Evolutionary conservation across 306 rosid genomes (phyloP).

Genomic region (Fagus sylvatica): DNA sequence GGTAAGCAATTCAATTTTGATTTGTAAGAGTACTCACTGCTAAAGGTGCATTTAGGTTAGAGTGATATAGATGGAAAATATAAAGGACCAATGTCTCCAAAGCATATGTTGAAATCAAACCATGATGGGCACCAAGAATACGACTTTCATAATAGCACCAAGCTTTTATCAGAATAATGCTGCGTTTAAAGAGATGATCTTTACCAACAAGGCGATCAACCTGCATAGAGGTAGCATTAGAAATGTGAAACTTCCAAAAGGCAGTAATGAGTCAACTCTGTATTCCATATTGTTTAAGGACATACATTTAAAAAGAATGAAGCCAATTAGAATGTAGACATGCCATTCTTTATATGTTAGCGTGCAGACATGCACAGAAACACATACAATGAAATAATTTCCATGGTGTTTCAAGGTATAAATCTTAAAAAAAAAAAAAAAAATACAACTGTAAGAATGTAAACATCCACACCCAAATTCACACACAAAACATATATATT

Average conservation of each 20-base stretch:
- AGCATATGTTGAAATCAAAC: slow-evolving; percentile 90
- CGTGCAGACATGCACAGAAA: background rate
- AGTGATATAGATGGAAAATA: slow-evolving; percentile 74
- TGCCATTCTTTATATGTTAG: background rate
- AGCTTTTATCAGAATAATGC: slow-evolving; percentile 76
- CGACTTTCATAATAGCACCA: slow-evolving; percentile 98
- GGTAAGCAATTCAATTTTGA: background rate
- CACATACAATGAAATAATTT: background rate
- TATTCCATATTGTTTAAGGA: slow-evolving; percentile 5
- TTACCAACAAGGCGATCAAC: slow-evolving; percentile 73
- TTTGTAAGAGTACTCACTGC: slow-evolving; percentile 55
- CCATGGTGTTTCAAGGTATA: background rate
- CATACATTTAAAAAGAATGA: background rate
- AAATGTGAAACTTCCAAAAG: slow-evolving; percentile 9
- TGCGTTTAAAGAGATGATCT: slow-evolving; percentile 83
- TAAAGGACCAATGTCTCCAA: slow-evolving; percentile 83
- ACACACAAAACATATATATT: background rate
- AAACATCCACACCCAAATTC: background rate
- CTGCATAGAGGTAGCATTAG: slow-evolving; percentile 34
- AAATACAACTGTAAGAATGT: background rate
- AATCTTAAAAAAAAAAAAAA: background rate
- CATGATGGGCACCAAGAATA: slow-evolving; percentile 87
- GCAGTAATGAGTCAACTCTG: slow-evolving; percentile 21
- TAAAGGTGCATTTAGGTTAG: slow-evolving; percentile 67
- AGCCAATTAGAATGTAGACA: background rate